Evolutionary conservation across 192 early-diverging fungal species (phyloP).

Genomic region (Backusella sp.): DNA sequence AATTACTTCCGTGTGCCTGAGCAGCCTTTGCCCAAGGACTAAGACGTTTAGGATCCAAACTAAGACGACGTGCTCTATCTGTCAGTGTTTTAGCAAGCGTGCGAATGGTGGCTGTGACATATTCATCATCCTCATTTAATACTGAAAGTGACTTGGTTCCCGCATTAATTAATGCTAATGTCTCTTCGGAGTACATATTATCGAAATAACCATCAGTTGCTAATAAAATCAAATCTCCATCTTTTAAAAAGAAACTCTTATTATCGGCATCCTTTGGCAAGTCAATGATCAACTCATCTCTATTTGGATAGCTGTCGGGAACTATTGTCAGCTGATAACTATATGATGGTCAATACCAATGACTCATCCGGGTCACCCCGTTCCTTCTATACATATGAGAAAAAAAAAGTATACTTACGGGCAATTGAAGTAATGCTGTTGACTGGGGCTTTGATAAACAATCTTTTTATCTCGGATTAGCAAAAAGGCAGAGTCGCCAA

Average conservation of each 20-base stretch:
- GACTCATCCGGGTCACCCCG: background rate
- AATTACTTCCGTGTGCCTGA: constrained; percentile 42
- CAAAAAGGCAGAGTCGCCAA: constrained; percentile 57
- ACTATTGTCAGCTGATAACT: constrained; percentile 56
- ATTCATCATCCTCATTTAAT: constrained; percentile 24
- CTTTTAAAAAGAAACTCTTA: constrained; percentile 48
- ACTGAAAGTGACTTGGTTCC: constrained; percentile 20
- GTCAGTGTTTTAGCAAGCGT: constrained; percentile 47
- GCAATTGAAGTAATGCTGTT: constrained; percentile 64
- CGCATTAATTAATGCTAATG: constrained; percentile 47
- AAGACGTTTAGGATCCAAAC: constrained; percentile 46
- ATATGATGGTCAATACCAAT: background rate
- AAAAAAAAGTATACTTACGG: constrained; percentile 34
- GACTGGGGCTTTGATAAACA: constrained; percentile 54
- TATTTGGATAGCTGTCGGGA: constrained; percentile 52
- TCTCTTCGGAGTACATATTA: constrained; percentile 57
- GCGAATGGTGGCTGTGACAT: constrained; percentile 39
- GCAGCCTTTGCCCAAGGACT: constrained; percentile 52
- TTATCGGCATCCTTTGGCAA: constrained; percentile 57
- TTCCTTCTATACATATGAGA: background rate
- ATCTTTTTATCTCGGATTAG: constrained; percentile 52
- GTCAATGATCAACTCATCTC: constrained; percentile 48
- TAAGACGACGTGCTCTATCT: constrained; percentile 50
- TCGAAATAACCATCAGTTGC: constrained; percentile 64
- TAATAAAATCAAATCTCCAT: constrained; percentile 55